phyloP scores from a whole-genome alignment of 1,139 yeast species.

The Maudiozyma humilis region DNA sequence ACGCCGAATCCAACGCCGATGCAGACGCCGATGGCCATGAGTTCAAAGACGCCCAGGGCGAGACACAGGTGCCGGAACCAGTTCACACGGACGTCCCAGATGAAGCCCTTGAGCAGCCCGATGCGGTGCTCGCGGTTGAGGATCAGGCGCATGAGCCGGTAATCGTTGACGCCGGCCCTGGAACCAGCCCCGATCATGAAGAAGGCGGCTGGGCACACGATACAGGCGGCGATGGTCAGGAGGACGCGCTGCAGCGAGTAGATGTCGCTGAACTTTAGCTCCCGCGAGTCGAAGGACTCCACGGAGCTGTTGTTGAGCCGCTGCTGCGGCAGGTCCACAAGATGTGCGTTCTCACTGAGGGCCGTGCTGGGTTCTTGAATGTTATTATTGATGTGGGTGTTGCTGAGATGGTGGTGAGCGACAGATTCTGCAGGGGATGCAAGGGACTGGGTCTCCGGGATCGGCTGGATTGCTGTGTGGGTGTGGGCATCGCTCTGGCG shows the following conservation, averaged over 20 bases:
- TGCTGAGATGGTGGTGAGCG: background rate
- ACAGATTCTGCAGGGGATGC: background rate
- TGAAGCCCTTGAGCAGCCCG: constrained; percentile 20
- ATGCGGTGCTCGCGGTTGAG: constrained; percentile 18
- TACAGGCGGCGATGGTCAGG: constrained; percentile 12
- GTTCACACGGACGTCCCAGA: constrained; percentile 22
- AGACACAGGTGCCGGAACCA: constrained; percentile 21
- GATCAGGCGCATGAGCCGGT: constrained; percentile 18
- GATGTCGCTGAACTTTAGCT: constrained; percentile 12
- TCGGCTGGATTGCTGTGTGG: background rate
- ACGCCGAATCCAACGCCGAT: constrained; percentile 33
- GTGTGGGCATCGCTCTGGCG: background rate
- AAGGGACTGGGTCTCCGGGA: background rate
- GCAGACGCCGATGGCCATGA: constrained; percentile 22
- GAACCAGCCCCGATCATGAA: constrained; percentile 21
- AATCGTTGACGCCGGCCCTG: constrained; percentile 15
- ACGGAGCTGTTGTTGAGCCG: constrained; percentile 16
- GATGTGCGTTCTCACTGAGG: constrained; percentile 5
- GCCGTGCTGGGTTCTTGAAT: constrained; percentile 2
- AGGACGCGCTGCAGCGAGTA: constrained; percentile 18
- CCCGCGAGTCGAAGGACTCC: constrained; percentile 16
- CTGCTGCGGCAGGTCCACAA: constrained; percentile 13
- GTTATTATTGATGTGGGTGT: background rate
- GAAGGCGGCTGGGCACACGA: constrained; percentile 21
- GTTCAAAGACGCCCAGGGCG: constrained; percentile 16